phyloP scores from a whole-genome alignment of 306 rosid species.

The Ormosia emarginata region DNA sequence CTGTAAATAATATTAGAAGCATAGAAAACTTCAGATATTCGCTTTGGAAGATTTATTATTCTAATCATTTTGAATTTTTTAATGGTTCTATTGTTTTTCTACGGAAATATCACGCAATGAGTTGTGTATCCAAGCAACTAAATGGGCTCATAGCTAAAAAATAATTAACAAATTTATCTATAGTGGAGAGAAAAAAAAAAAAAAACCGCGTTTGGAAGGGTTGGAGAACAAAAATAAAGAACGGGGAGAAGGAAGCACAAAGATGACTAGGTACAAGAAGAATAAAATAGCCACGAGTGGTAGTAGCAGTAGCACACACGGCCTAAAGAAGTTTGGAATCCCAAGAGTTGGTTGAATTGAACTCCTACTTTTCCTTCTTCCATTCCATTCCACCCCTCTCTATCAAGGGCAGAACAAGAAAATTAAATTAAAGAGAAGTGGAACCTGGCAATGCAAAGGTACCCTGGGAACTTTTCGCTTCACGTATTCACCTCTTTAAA shows the following conservation, averaged over 20 bases:
- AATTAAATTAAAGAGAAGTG: slow-evolving; percentile 3
- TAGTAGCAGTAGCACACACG: too few species aligned
- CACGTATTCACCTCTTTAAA: slow-evolving; percentile 34
- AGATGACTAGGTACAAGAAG: not conserved
- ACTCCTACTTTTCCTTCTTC: not conserved
- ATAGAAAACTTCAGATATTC: not conserved
- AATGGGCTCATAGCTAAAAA: not conserved
- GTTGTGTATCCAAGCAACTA: not conserved
- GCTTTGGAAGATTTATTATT: not conserved
- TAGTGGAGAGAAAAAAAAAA: not conserved
- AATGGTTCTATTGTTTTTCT: not conserved
- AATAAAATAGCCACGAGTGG: too few species aligned
- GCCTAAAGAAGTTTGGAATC: not conserved
- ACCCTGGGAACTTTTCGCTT: slow-evolving; percentile 27
- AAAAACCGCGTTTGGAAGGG: not conserved
- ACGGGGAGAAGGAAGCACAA: not conserved
- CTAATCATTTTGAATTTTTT: not conserved
- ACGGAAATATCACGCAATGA: not conserved
- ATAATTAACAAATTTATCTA: not conserved
- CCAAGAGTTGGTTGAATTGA: not conserved
- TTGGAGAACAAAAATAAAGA: not conserved
- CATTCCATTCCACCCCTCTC: not conserved
- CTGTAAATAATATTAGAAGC: not conserved
- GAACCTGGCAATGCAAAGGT: not conserved
- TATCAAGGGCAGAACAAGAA: not conserved